Base-by-base conservation (phyloP, 2,329 filamentous ascomycete genomes). In the Claviceps quebecensis region DNA sequence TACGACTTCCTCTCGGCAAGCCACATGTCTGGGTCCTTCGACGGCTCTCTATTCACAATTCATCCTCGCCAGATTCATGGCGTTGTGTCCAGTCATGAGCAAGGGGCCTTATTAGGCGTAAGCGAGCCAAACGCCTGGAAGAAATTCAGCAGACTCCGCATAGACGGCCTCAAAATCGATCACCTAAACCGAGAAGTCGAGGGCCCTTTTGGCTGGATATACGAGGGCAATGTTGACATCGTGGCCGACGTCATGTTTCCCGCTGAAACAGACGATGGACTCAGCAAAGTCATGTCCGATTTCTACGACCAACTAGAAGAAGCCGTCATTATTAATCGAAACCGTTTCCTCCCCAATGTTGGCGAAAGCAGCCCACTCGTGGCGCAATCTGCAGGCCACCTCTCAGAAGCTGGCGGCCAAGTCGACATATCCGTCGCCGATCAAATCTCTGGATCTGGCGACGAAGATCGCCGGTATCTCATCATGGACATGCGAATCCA, bases 261-360 rank as follows among this genome's bases (percentile, higher is more conserved):
- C 0, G 81, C 82, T 36, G 93, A 97, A 51, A 80, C 81, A 41
- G 87, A 95, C 53, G 89, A 91, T 55, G 87, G 90, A 56, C 83
- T 98, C 52, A 85, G 84, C 23, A 96, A 96, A 65, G 89, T 96
- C 45, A 86, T 98, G 78, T 84, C 86, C n/a, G 90, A 96, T 63
- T 90, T 98, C 61, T 97, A 97, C 67, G 91, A 97, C 65, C 86
- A 88, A 55, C 80, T 98, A 63, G 93, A 98, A 68, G 89, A 93
- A 44, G 89, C 89, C 0, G 89, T 97, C 22, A 88, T 84, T 1
- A 81, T 84, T 26, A 88, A 88, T 62, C 79, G 82, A 29, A 82
- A 86, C 56, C 72, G 72, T 43, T 74, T 83, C 48, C 68, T 83
- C 5, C 77, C 79, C 53, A 74, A 72, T 47, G 70, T 64, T n/a